Percentiles rank a stretch among this genome's conserved stretches.
Evolutionary conservation across 2,329 filamentous ascomycete species (phyloP).

Genomic region (Colletotrichum melonis): DNA sequence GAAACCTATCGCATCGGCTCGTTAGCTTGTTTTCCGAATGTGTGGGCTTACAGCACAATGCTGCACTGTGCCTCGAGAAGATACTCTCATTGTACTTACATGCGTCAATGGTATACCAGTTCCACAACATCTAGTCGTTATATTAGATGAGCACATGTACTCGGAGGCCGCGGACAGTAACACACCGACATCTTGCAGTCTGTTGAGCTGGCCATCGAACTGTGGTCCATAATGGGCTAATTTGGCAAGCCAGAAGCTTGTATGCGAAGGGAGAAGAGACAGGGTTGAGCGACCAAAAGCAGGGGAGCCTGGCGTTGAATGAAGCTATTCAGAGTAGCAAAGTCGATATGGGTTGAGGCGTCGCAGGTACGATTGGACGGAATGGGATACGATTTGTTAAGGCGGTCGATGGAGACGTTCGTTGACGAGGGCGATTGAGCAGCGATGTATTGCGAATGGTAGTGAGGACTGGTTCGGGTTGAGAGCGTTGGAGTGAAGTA

Average conservation of each 20-base stretch:
- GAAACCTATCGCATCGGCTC: slow-evolving; percentile 43
- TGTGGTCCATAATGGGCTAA: slow-evolving; percentile 40
- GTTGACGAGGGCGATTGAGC: not conserved
- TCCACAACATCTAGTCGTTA: slow-evolving; percentile 56
- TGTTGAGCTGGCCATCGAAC: slow-evolving; percentile 36
- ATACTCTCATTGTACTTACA: slow-evolving; percentile 42
- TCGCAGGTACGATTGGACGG: not conserved
- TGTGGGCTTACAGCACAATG: not conserved
- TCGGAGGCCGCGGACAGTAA: not conserved
- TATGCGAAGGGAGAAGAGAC: not conserved
- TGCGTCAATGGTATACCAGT: slow-evolving; percentile 55
- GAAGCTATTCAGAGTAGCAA: not conserved
- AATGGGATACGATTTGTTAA: not conserved
- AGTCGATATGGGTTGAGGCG: not conserved
- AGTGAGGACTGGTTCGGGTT: not conserved
- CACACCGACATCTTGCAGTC: slow-evolving; percentile 48
- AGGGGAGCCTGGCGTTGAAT: not conserved
- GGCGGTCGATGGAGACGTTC: not conserved
- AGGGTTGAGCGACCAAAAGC: not conserved
- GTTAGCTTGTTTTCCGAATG: not conserved
- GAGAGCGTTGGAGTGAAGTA: not conserved
- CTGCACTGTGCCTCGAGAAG: not conserved
- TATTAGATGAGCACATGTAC: not conserved
- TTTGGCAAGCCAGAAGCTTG: not conserved
- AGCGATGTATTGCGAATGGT: not conserved